phyloP scores from a whole-genome alignment of 805 yeast species.

The Priceomyces fermenticarens region DNA sequence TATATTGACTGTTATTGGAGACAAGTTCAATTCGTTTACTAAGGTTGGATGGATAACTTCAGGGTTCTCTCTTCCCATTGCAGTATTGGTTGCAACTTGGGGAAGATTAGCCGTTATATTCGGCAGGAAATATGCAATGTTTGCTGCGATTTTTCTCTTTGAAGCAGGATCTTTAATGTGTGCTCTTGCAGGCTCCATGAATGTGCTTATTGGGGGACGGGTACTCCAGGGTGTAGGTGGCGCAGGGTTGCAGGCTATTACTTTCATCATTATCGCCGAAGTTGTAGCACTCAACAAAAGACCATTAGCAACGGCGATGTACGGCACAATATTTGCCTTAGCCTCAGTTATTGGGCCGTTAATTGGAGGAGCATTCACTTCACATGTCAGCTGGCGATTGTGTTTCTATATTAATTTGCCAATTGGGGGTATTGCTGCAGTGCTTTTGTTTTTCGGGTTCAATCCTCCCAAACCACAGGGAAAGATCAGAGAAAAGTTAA shows the following conservation, averaged over 20 bases:
- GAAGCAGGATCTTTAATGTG: constrained; percentile 37
- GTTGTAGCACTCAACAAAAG: constrained; percentile 30
- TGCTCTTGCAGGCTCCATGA: constrained; percentile 34
- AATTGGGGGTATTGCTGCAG: constrained; percentile 51
- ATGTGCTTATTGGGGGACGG: constrained; percentile 40
- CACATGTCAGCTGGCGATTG: constrained; percentile 68
- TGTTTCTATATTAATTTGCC: constrained; percentile 69
- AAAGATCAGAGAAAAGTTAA: constrained; percentile 32
- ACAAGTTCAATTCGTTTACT: constrained; percentile 30
- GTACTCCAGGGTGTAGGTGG: constrained; percentile 38
- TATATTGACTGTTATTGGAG: constrained; percentile 32
- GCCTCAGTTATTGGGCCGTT: constrained; percentile 59
- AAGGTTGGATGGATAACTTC: constrained; percentile 39
- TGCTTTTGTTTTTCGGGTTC: constrained; percentile 35
- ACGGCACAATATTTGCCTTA: constrained; percentile 44
- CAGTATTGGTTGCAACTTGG: constrained; percentile 33
- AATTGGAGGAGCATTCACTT: constrained; percentile 62
- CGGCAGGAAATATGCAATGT: constrained; percentile 33
- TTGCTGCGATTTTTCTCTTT: constrained; percentile 21
- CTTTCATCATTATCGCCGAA: constrained; percentile 29
- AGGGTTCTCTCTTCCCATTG: constrained; percentile 33
- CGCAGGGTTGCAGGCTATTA: constrained; percentile 30
- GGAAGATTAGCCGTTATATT: constrained; percentile 35
- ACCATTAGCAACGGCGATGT: constrained; percentile 30
- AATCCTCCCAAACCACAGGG: constrained; percentile 45